Percentiles rank a stretch among this genome's conserved stretches.
Evolutionary conservation across 129 eudicot genomes (phyloP).

Genomic region (Centaurea solstitialis): DNA sequence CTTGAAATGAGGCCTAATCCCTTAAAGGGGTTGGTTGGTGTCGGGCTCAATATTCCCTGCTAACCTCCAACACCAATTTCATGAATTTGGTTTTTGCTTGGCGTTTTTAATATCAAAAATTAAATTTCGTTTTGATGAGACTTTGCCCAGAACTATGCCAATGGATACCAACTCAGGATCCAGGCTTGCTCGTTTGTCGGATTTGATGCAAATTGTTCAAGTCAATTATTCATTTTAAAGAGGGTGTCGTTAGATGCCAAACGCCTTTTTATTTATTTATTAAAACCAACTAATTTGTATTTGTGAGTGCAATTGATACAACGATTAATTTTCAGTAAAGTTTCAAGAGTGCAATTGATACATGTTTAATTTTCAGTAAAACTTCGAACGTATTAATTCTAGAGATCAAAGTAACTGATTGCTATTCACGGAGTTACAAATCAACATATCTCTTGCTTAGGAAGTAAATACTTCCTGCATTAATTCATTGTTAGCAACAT

Average conservation of each 20-base stretch:
- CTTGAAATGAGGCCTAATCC: slow-evolving; percentile 19
- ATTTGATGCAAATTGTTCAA: neutral
- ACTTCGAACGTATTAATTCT: neutral
- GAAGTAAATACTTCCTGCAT: neutral
- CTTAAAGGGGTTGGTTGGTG: slow-evolving; percentile 17
- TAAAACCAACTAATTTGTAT: neutral
- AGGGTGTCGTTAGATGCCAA: neutral
- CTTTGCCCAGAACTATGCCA: neutral
- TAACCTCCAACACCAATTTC: slow-evolving; percentile 14
- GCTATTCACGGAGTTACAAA: neutral
- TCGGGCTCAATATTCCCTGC: slow-evolving; percentile 19
- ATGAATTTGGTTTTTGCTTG: slow-evolving; percentile 22
- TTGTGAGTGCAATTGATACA: neutral
- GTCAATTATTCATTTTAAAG: neutral
- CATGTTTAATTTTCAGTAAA: neutral
- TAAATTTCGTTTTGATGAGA: neutral
- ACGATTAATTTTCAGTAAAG: neutral
- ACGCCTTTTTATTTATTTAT: neutral
- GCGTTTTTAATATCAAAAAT: neutral
- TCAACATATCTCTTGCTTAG: neutral
- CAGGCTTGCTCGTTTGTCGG: neutral
- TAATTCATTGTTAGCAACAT: neutral
- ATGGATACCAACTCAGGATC: neutral
- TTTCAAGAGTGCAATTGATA: neutral
- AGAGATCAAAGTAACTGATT: neutral